Percentiles rank a stretch among this genome's conserved stretches.
These are phyloP conservation scores for Porodaedalea pini DNA, from an alignment of 1,284 basidiomycete genomes.

Conservation along the genomic window DNA sequence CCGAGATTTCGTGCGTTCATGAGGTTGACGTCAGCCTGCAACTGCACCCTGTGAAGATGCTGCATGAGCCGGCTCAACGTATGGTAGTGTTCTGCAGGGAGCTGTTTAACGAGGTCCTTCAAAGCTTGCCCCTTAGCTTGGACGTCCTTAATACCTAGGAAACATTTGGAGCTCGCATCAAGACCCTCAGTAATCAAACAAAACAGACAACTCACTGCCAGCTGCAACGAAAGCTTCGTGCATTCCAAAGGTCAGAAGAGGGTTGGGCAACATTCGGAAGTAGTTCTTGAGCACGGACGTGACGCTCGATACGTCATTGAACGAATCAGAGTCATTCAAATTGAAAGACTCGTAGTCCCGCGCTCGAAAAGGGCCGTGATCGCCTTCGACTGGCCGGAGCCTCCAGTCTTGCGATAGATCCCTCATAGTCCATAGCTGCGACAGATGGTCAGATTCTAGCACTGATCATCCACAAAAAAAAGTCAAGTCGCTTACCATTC, in stretches of 20 bases:
- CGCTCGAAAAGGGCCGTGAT: conserved; percentile 96
- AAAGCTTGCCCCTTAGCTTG: conserved; percentile 60
- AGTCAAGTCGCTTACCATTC: conserved; percentile 51
- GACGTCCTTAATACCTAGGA: conserved; percentile 53
- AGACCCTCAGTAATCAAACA: not conserved
- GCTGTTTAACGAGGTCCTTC: conserved; percentile 66
- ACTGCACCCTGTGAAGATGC: conserved; percentile 82
- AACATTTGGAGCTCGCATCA: not conserved
- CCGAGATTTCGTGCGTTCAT: conserved; percentile 97
- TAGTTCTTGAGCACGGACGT: conserved; percentile 98
- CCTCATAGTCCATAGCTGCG: conserved; percentile 85
- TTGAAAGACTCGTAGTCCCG: conserved; percentile 89
- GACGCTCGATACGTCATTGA: conserved; percentile 96
- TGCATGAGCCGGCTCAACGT: conserved; percentile 83
- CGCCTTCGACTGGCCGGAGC: conserved; percentile 85
- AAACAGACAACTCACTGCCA: conserved; percentile 29
- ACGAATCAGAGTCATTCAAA: conserved; percentile 80
- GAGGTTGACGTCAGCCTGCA: conserved; percentile 71
- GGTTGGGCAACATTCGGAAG: conserved; percentile 88
- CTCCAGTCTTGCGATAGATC: conserved; percentile 98
- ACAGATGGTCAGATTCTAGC: not conserved
- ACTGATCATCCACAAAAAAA: not conserved
- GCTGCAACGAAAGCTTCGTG: conserved; percentile 90
- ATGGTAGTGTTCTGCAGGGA: conserved; percentile 86
- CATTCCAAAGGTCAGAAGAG: conserved; percentile 86